Percentiles rank a stretch among this genome's conserved stretches.
These are phyloP conservation scores for Suillus subaureus DNA, from an alignment of 768 basidiomycete genomes.

Conservation along the genomic window DNA sequence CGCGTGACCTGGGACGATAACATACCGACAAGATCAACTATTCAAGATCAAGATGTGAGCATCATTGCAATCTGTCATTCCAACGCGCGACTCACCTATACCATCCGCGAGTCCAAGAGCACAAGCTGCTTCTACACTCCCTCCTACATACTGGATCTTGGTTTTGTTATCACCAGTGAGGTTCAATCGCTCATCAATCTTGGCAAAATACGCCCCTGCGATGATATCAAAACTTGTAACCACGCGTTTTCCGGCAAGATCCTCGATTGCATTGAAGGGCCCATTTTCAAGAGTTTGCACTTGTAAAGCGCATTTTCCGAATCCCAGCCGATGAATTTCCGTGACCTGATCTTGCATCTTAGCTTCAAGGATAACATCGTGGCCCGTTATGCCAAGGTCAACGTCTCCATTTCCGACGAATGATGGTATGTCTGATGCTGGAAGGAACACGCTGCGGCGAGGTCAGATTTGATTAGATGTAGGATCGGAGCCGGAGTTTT, in stretches of 20 bases:
- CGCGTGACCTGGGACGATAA: conserved; percentile 38
- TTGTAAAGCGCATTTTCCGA: conserved; percentile 89
- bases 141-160: conserved; percentile 92
- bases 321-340: conserved; percentile 82
- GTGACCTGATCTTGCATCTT: conserved; percentile 77
- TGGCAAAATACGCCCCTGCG: conserved; percentile 73
- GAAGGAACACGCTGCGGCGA: conserved; percentile 82
- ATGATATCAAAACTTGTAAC: conserved; percentile 96
- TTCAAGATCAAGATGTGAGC: conserved; percentile 9
- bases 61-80: conserved; percentile 4
- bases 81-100: conserved; percentile 63
- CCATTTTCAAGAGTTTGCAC: conserved; percentile 88
- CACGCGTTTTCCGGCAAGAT: conserved; percentile 87
- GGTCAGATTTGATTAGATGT: not conserved
- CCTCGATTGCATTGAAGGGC: conserved; percentile 67
- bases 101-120: conserved; percentile 95
- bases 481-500: conserved; percentile 30
- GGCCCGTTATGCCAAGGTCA: conserved; percentile 96
- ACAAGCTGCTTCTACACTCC: conserved; percentile 98
- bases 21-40: conserved; percentile 90
- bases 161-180: conserved; percentile 64
- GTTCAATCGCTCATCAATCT: conserved; percentile 56
- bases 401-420: conserved; percentile 98
- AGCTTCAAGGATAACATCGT: conserved; percentile 94
- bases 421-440: conserved; percentile 95